Evolutionary conservation across 2,329 filamentous ascomycete genomes (phyloP), one percentile per base, ranked within the genome.

Genomic region (Fusarium caatingaense): DNA sequence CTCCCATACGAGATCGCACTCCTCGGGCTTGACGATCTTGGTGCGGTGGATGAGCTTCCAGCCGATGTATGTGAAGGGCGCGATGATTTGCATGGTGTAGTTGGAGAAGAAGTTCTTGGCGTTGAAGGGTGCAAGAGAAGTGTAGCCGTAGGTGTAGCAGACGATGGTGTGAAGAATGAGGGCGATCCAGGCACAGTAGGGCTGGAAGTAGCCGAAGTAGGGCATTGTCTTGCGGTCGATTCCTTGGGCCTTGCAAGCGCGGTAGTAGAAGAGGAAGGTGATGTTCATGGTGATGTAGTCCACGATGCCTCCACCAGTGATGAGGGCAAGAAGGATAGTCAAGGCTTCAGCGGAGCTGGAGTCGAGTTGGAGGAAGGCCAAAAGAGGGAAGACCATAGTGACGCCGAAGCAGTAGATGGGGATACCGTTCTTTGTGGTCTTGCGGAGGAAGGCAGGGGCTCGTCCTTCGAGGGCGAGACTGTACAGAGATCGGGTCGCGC

Each of bases 1-100:
- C 66, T 88, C 83, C 86, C 86, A 84, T 44, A 87, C 78, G 11
- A 89, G 78, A 70, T 89, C 86, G 2, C 83, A 84, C 66, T 89
- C 83, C 10, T 80, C 72, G 0, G 87, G 76, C 9, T 78, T 78
- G 10, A 88, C 78, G 37, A 85, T 76, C 66, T 83, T 84, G 3
- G 88, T 90, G 37, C 79, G 81, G 78, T 87, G 86, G 72, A 87
- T 23, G 6, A 90, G 12, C 78, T 91, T 91, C 86, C 86, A 91
- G 66, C 80, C 80, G 7, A 82, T 37, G 69, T 83, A 89, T 28
- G 85, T 76, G 49, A 87, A 76, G 2, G 81, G 79, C 0, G 82
- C 81, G 8, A 87, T 75, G 18, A 86, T 74, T 28, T 83, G 75
- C 82, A 86, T 85, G 21, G 82, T 83, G 74, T 87, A 87, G 78